A percentile compares a stretch with the other conserved stretches of the same genome.
phyloP scores from a whole-genome alignment of 805 yeast species.

The Lachancea dasiensis region DNA sequence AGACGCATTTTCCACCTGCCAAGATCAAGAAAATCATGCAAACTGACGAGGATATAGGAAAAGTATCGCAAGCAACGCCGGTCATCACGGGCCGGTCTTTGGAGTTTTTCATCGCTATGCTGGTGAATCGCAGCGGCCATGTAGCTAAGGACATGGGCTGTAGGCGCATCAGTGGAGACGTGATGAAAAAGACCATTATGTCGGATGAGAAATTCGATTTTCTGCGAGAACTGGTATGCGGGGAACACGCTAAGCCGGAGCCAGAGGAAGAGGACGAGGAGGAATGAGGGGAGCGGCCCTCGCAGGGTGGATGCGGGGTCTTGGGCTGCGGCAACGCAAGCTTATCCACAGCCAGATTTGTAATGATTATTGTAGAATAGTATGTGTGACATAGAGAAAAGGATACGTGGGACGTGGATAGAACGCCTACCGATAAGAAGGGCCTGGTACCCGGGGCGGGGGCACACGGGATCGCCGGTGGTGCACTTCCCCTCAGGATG shows the following conservation, averaged over 20 bases:
- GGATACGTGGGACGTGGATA: too few relatives aligned
- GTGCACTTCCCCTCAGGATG: too few relatives aligned
- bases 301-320: neutral
- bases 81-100: conserved; percentile 95
- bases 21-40: conserved; percentile 96
- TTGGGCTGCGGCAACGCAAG: neutral
- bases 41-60: conserved; percentile 96
- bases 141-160: conserved; percentile 72
- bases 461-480: too few relatives aligned
- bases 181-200: conserved; percentile 76
- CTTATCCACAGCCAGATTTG: neutral
- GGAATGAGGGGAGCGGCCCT: conserved; percentile 6
- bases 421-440: too few relatives aligned
- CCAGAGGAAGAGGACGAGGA: conserved; percentile 10
- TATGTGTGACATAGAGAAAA: too few relatives aligned
- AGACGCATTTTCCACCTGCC: conserved; percentile 87
- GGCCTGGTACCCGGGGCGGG: too few relatives aligned
- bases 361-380: neutral
- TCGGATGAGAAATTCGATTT: conserved; percentile 91
- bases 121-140: conserved; percentile 76
- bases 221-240: conserved; percentile 53
- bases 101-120: conserved; percentile 83
- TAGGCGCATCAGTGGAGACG: conserved; percentile 75
- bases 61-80: conserved; percentile 98
- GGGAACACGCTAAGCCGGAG: conserved; percentile 15